Evolutionary conservation across 106 monocot species (phyloP).

Genomic region (Chionographis japonica): DNA sequence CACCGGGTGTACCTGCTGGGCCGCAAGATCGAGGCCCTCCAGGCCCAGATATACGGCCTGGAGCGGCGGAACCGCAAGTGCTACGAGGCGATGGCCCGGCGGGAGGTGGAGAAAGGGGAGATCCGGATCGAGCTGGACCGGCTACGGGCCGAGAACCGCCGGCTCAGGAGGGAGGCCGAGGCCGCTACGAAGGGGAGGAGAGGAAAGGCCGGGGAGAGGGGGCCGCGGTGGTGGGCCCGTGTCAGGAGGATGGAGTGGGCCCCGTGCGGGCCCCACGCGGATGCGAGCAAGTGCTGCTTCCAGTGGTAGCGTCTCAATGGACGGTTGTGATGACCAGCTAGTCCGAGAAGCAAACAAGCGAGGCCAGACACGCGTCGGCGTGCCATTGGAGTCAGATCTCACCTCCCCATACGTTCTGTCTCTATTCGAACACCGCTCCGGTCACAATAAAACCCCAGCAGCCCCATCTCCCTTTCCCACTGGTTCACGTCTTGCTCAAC

Average conservation of each 20-base stretch:
- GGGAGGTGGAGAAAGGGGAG: conserved; percentile 55
- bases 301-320: too few relatives aligned
- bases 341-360: too few relatives aligned
- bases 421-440: too few relatives aligned
- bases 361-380: too few relatives aligned
- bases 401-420: too few relatives aligned
- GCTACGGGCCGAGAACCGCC: conserved; percentile 54
- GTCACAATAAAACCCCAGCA: too few relatives aligned
- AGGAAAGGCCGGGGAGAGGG: not conserved
- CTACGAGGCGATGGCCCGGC: conserved; percentile 48
- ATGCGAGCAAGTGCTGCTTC: not conserved
- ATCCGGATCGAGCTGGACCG: conserved; percentile 52
- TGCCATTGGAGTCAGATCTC: too few relatives aligned
- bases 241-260: conserved; percentile 16
- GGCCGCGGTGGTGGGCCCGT: conserved; percentile 15
- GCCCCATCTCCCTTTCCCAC: too few relatives aligned
- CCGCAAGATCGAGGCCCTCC: conserved; percentile 65
- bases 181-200: conserved; percentile 2
- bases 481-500: too few relatives aligned
- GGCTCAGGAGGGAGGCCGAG: conserved; percentile 39
- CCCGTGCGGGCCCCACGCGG: conserved; percentile 5
- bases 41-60: conserved; percentile 58
- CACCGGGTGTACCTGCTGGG: conserved; percentile 73
- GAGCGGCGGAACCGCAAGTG: conserved; percentile 74
- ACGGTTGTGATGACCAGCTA: too few relatives aligned